Conservation (phyloP, 352 stramenopile species). For the Pythium vanterpoolii region DNA sequence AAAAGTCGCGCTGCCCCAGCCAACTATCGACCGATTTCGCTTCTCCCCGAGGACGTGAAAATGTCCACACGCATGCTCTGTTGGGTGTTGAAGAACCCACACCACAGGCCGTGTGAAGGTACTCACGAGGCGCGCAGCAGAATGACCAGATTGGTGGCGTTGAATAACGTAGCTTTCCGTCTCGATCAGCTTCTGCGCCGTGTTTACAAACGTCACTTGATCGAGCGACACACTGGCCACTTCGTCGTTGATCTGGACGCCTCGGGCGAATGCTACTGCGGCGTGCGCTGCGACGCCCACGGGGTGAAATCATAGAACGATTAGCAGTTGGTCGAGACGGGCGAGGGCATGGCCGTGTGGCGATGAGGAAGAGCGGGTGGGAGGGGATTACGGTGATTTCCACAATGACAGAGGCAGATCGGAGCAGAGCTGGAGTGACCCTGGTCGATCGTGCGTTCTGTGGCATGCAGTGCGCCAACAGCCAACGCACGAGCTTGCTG, state of each 20-base stretch:
- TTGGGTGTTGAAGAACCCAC: neutral
- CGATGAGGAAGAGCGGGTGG: neutral
- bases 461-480: no score
- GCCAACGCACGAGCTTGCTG: no score
- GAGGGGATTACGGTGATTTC: neutral
- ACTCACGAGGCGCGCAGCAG: neutral
- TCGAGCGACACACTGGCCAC: neutral
- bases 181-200: neutral
- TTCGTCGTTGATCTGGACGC: neutral
- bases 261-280: neutral
- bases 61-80: neutral
- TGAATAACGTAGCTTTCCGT: neutral
- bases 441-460: no score
- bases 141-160: neutral
- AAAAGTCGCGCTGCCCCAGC: no score
- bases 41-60: no score
- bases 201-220: neutral
- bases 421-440: no score
- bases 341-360: neutral
- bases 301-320: neutral
- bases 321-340: no score
- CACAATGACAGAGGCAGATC: neutral
- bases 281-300: neutral
- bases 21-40: no score
- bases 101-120: neutral